Conservation (phyloP, 352 stramenopile species). For the Elongisporangium prolatum region DNA sequence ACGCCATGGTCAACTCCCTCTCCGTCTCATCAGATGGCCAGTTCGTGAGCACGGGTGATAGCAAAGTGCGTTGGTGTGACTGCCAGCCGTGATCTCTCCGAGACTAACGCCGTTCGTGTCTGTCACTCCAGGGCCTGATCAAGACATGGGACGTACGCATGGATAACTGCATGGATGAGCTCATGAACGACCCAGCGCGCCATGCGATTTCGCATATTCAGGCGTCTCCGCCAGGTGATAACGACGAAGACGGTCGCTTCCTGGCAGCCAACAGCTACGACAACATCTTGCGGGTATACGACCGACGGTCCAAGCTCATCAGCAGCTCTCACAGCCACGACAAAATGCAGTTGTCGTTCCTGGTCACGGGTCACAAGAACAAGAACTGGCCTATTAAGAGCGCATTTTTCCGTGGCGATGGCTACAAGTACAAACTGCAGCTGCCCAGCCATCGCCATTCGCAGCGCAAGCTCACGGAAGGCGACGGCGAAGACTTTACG, state of each 20-base stretch:
- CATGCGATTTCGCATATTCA: constrained; percentile 85
- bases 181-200: constrained; percentile 71
- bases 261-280: constrained; percentile 87
- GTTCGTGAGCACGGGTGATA: constrained; percentile 77
- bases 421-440: constrained; percentile 82
- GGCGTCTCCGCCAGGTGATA: constrained; percentile 65
- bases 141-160: constrained; percentile 87
- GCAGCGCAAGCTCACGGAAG: constrained; percentile 74
- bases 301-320: constrained; percentile 79
- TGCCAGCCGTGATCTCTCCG: neutral
- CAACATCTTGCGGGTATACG: constrained; percentile 87
- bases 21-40: constrained; percentile 74
- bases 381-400: constrained; percentile 91
- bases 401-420: constrained; percentile 84
- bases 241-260: constrained; percentile 76
- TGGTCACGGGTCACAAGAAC: constrained; percentile 84
- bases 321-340: constrained; percentile 64
- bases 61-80: constrained; percentile 39
- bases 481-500: constrained; percentile 65
- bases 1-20: constrained; percentile 85
- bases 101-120: neutral
- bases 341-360: constrained; percentile 75
- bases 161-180: constrained; percentile 69
- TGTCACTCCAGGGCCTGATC: constrained; percentile 58
- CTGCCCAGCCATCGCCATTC: constrained; percentile 43